phyloP scores from a whole-genome alignment of 192 early-diverging fungal species.

The Geranomyces variabilis region DNA sequence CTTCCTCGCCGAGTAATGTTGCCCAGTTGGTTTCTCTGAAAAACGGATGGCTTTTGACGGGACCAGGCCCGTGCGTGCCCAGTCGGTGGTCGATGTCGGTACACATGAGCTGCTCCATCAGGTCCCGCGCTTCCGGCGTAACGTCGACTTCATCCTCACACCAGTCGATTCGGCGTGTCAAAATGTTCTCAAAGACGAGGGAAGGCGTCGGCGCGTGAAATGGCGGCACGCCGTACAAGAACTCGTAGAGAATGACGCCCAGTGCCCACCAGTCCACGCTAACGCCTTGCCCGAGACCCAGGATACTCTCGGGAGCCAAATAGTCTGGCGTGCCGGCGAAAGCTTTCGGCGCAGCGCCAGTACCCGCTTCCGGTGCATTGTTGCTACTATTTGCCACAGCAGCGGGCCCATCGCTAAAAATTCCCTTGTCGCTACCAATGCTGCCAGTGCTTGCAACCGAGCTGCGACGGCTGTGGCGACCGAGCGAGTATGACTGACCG shows the following conservation, averaged over 20 bases:
- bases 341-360: slow-evolving; percentile 43
- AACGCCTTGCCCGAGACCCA: slow-evolving; percentile 79
- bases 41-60: slow-evolving; percentile 78
- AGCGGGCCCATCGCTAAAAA: neutral
- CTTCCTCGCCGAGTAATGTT: slow-evolving; percentile 57
- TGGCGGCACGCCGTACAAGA: slow-evolving; percentile 79
- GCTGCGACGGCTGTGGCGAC: slow-evolving; percentile 24
- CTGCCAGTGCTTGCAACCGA: slow-evolving; percentile 16
- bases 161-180: slow-evolving; percentile 76
- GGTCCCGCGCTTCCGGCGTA: slow-evolving; percentile 71
- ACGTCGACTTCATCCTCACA: slow-evolving; percentile 70
- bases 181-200: slow-evolving; percentile 83
- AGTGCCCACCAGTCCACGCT: slow-evolving; percentile 93
- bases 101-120: slow-evolving; percentile 79
- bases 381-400: neutral
- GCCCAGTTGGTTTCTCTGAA: slow-evolving; percentile 78
- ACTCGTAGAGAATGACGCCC: slow-evolving; percentile 88
- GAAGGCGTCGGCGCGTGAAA: slow-evolving; percentile 78
- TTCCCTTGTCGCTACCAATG: slow-evolving; percentile 21
- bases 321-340: slow-evolving; percentile 91
- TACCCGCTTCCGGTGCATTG: neutral
- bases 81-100: slow-evolving; percentile 65
- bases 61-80: slow-evolving; percentile 71
- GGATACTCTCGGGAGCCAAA: slow-evolving; percentile 82
- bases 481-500: slow-evolving; percentile 10